Evolutionary conservation across 495 filamentous ascomycete genomes (phyloP).

Genomic region (Penicillium verhagenii): DNA sequence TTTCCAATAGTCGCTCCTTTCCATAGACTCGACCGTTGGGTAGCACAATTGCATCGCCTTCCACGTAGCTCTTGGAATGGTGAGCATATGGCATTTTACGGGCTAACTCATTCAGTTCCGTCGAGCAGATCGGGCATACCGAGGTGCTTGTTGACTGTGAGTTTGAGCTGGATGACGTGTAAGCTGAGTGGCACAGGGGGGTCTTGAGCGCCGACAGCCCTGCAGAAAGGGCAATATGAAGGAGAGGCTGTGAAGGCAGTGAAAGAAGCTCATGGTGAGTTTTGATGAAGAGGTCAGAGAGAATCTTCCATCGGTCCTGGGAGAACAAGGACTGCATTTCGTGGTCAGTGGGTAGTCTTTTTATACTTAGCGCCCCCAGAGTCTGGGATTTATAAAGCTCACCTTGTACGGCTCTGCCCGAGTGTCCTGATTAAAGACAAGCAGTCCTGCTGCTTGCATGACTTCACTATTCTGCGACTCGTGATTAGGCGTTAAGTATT

Average conservation of each 20-base stretch:
- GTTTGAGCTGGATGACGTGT: constrained; percentile 57
- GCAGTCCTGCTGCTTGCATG: constrained; percentile 70
- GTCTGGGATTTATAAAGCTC: no score
- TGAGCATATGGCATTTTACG: constrained; percentile 88
- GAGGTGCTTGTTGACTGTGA: constrained; percentile 57
- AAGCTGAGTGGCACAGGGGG: constrained; percentile 81
- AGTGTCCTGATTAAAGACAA: constrained; percentile 69
- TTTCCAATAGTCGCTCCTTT: constrained; percentile 65
- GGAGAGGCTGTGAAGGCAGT: constrained; percentile 78
- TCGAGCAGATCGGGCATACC: constrained; percentile 93
- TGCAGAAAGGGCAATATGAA: constrained; percentile 87
- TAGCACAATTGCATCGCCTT: constrained; percentile 79
- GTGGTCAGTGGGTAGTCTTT: not conserved
- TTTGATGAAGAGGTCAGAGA: constrained; percentile 78
- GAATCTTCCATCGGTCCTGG: constrained; percentile 64
- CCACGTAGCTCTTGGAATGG: constrained; percentile 88
- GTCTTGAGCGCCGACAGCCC: constrained; percentile 95
- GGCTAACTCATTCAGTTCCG: constrained; percentile 89
- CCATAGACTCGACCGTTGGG: constrained; percentile 89
- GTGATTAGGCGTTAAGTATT: constrained; percentile 66
- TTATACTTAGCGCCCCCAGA: no score
- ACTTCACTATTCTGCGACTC: constrained; percentile 69
- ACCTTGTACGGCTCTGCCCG: constrained; percentile 64
- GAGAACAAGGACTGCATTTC: constrained; percentile 66
- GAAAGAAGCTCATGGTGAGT: constrained; percentile 86